Conservation (phyloP, 305 asterid genomes). For the Fraxinus ornus region DNA sequence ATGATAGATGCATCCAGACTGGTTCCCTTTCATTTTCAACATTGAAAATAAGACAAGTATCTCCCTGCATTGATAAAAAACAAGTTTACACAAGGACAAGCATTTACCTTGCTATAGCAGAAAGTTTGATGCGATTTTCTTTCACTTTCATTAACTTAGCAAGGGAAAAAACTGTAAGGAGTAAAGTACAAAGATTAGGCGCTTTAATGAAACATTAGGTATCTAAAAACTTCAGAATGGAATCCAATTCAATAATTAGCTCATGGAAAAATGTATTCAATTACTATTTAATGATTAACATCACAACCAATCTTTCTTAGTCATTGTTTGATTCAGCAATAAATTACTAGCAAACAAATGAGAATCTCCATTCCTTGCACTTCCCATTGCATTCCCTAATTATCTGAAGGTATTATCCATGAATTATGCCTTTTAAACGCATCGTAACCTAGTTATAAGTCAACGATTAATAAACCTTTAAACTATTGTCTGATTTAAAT, state of each 20-base stretch:
- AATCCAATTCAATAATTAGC: background rate
- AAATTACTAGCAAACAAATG: too few relatives aligned
- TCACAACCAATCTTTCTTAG: background rate
- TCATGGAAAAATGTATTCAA: background rate
- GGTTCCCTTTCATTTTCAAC: background rate
- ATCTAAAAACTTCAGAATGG: background rate
- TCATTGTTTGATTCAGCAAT: background rate
- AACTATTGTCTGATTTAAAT: too few relatives aligned
- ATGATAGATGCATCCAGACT: background rate
- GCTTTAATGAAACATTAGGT: constrained; percentile 1
- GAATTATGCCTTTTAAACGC: too few relatives aligned
- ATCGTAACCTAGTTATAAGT: too few relatives aligned
- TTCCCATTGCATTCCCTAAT: too few relatives aligned
- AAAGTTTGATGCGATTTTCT: constrained; percentile 76
- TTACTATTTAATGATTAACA: too few relatives aligned
- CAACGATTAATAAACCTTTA: too few relatives aligned
- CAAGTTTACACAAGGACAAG: background rate
- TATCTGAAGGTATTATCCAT: too few relatives aligned
- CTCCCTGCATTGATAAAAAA: constrained; percentile 6
- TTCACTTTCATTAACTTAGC: constrained; percentile 93
- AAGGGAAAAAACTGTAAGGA: constrained; percentile 72
- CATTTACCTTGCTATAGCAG: constrained; percentile 89
- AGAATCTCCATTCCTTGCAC: too few relatives aligned
- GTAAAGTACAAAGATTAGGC: background rate
- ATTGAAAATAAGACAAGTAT: background rate